A percentile compares a stretch with the other conserved stretches of the same genome.
Conservation (phyloP, 805 yeast genomes). For the Monosporozyma servazzii region DNA sequence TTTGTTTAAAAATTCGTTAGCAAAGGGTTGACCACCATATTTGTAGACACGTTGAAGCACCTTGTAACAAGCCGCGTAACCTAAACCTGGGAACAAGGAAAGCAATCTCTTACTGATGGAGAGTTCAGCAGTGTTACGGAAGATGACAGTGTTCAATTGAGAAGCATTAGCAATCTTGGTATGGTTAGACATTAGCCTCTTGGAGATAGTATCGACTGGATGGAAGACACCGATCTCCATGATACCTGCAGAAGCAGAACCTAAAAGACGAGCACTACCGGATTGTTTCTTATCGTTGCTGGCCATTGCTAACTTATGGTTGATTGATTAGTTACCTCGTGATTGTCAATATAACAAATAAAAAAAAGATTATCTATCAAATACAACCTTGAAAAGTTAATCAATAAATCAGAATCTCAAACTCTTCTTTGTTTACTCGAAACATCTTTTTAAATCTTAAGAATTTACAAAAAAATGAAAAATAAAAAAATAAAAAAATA, state of each 20-base stretch:
- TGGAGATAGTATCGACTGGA: conserved; percentile 96
- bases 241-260: conserved; percentile 96
- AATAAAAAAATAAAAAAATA: neutral
- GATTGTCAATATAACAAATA: neutral
- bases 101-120: conserved; percentile 61
- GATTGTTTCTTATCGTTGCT: conserved; percentile 65
- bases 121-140: conserved; percentile 69
- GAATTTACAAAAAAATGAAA: no score
- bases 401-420: neutral
- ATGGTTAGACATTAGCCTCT: conserved; percentile 83
- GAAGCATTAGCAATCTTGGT: conserved; percentile 52
- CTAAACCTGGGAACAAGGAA: conserved; percentile 93
- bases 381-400: neutral
- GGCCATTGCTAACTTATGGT: conserved; percentile 4
- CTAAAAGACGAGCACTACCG: conserved; percentile 81
- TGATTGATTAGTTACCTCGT: neutral
- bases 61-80: conserved; percentile 96
- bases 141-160: conserved; percentile 78
- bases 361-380: no score
- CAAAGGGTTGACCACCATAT: conserved; percentile 99
- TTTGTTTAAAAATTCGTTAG: conserved; percentile 77
- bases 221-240: conserved; percentile 95
- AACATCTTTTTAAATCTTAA: neutral
- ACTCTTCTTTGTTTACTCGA: neutral
- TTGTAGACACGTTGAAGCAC: conserved; percentile 95